These are phyloP conservation scores for Ambrosiella xylebori DNA, from an alignment of 2,329 filamentous ascomycete genomes.

Conservation along the genomic window DNA sequence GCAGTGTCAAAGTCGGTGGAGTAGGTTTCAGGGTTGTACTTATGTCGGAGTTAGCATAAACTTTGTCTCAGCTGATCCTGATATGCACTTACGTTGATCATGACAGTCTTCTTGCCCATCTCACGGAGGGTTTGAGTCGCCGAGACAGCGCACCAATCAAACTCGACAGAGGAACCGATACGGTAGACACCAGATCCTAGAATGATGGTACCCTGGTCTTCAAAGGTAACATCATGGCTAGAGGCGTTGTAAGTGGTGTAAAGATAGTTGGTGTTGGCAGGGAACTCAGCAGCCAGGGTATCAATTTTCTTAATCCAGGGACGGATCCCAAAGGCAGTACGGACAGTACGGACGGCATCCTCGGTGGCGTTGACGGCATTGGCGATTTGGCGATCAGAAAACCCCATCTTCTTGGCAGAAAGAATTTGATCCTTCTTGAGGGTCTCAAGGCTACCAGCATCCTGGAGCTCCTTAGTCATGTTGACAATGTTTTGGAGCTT, in stretches of 20 bases:
- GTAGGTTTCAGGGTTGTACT: constrained; percentile 64
- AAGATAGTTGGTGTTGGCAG: constrained; percentile 84
- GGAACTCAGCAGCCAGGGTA: constrained; percentile 91
- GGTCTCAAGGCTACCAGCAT: constrained; percentile 63
- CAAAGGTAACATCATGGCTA: constrained; percentile 81
- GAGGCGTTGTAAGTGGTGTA: constrained; percentile 97
- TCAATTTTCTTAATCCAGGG: constrained; percentile 75
- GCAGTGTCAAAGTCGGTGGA: constrained; percentile 75
- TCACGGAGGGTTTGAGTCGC: constrained; percentile 65
- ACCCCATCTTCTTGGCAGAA: constrained; percentile 93
- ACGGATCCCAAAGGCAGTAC: constrained; percentile 72
- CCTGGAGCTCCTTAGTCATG: constrained; percentile 70
- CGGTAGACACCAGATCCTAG: constrained; percentile 92
- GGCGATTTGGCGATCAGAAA: constrained; percentile 92
- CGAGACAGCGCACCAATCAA: constrained; percentile 95
- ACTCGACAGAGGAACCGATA: constrained; percentile 94
- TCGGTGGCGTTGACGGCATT: constrained; percentile 70
- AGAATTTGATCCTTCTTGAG: constrained; percentile 77
- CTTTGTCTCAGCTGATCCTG: constrained; percentile 22
- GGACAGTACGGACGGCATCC: constrained; percentile 70
- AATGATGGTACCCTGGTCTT: constrained; percentile 78
- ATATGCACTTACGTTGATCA: constrained; percentile 52
- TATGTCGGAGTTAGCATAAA: constrained; percentile 14
- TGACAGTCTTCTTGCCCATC: constrained; percentile 91
- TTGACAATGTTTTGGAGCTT: constrained; percentile 96